Evolutionary conservation across 768 basidiomycete genomes (phyloP).

Genomic region (Hortiboletus flavorubellus): DNA sequence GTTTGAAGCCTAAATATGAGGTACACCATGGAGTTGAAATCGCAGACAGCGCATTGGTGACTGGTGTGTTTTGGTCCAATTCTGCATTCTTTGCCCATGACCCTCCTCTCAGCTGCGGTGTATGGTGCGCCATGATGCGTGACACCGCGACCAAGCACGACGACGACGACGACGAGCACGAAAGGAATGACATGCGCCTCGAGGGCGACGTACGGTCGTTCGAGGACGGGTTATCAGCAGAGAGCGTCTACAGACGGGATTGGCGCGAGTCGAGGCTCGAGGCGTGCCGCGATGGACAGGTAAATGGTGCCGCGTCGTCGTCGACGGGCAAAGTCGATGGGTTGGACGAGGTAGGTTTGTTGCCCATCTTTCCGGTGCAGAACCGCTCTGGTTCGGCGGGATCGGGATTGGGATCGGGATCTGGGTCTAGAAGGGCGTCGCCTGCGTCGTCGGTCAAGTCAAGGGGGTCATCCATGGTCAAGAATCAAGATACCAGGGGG

Average conservation of each 20-base stretch:
- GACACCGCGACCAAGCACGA: neutral
- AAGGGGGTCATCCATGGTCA: constrained; percentile 20
- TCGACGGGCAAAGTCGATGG: constrained; percentile 20
- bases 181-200: constrained; percentile 17
- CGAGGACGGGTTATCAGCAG: constrained; percentile 59
- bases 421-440: constrained; percentile 39
- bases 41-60: constrained; percentile 83
- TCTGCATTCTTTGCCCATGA: neutral
- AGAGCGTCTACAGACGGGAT: constrained; percentile 68
- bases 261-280: constrained; percentile 69
- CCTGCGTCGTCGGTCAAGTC: constrained; percentile 52
- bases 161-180: constrained; percentile 19
- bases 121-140: constrained; percentile 51
- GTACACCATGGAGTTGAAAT: constrained; percentile 95
- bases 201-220: constrained; percentile 54
- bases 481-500: no score
- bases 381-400: constrained; percentile 12
- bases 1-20: constrained; percentile 80
- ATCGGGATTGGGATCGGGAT: neutral
- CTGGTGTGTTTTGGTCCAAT: constrained; percentile 42
- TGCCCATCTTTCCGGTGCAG: constrained; percentile 26
- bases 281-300: constrained; percentile 13
- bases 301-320: constrained; percentile 3
- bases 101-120: constrained; percentile 57
- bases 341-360: constrained; percentile 27